Base-by-base conservation (phyloP, 805 yeast species). In the Monosporozyma siamensis region DNA sequence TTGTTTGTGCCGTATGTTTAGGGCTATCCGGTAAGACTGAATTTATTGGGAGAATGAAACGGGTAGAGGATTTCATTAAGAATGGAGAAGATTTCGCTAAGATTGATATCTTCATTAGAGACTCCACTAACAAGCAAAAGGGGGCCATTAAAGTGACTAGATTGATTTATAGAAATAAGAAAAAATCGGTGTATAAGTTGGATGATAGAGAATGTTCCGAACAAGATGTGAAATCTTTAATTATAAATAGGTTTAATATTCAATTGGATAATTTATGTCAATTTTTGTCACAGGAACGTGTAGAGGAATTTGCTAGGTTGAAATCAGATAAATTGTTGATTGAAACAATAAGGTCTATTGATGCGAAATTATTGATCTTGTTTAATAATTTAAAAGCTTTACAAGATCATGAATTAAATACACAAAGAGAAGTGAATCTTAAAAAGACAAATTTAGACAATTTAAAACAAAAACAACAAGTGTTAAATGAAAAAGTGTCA, bases 281-380 rank as follows among this genome's bases (percentile, higher is more conserved):
- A 58, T 92, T 92, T 55, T 66, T 92, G 43, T 95, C 98, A 0
- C 99, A 92, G 58, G 97, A 90, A 53, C 71, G 94, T 46, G 97
- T 92, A 6, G 90, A 95, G 2, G 87, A 85, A 49, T 92, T 92
- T 67, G 95, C 97, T 0, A 75, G 81, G 3, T 65, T 86, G 49
- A 73, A 83, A 23, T 84, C 94, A 1, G 88, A 83, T 48, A 77
- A 78, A 46, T 65, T 90, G 7, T 67, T 92, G 10, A 54, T 68
- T 21, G 95, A 86, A 53, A 85, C 95, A 1, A 86, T 88, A 54
- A 66, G 90, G 45, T 87, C 96, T 1, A 74, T 87, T 25, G 85
- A 82, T 4, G 74, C 80, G 3, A 69, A 73, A 30, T 63, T 89
- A 49, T 58, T 77, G 4, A 62, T 61, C 2, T 70, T 69, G 39